Evolutionary conservation across 768 basidiomycete genomes (phyloP).

Genomic region (Punctularia strigosozonata): DNA sequence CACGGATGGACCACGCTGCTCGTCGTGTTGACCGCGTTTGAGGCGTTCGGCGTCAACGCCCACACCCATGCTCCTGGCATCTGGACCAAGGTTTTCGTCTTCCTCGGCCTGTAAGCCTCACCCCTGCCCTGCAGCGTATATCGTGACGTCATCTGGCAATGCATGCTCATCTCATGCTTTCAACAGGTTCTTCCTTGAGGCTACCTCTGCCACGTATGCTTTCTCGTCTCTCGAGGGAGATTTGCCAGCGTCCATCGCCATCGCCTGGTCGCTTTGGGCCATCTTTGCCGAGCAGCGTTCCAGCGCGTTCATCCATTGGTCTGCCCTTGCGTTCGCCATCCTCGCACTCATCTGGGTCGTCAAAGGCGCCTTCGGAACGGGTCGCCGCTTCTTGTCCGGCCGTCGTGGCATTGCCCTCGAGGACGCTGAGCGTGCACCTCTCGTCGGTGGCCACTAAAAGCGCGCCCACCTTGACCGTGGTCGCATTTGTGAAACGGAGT

Average conservation of each 20-base stretch:
- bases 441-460: constrained; percentile 35
- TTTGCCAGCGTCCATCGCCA: constrained; percentile 82
- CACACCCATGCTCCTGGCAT: constrained; percentile 53
- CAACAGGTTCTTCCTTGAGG: constrained; percentile 79
- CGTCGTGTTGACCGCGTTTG: constrained; percentile 71
- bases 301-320: constrained; percentile 82
- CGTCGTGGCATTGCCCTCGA: constrained; percentile 46
- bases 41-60: constrained; percentile 81
- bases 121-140: constrained; percentile 1
- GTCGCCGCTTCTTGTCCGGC: constrained; percentile 26
- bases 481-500: too few species aligned
- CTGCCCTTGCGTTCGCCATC: constrained; percentile 74
- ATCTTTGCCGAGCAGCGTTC: constrained; percentile 71
- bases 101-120: constrained; percentile 66
- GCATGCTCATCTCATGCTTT: constrained; percentile 1
- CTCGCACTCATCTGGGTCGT: constrained; percentile 75
- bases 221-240: constrained; percentile 88
- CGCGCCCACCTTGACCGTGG: too few species aligned
- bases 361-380: constrained; percentile 57
- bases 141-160: constrained; percentile 3
- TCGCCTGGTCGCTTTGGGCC: constrained; percentile 88
- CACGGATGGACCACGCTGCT: constrained; percentile 89
- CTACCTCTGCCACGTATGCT: constrained; percentile 87
- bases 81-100: constrained; percentile 93
- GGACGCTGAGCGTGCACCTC: constrained; percentile 84